These are phyloP conservation scores for Penstemon newberryi DNA, from an alignment of 257 asterid genomes.

Conservation along the genomic window DNA sequence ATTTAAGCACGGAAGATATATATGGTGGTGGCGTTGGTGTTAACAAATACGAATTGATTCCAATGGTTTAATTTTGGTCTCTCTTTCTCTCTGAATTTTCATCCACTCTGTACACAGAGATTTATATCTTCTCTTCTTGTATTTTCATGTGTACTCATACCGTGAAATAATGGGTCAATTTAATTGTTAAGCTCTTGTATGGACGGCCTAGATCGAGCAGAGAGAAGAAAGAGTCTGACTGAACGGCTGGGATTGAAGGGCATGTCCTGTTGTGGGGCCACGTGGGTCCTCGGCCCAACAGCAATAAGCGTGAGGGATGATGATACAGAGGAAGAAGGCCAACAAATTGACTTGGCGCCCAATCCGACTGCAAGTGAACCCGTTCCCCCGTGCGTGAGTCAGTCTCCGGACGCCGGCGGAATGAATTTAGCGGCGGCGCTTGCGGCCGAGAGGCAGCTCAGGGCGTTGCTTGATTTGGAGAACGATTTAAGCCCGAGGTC, in stretches of 20 bases:
- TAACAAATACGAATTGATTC: not conserved
- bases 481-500: slow-evolving; percentile 31
- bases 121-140: not conserved
- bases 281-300: slow-evolving; percentile 55
- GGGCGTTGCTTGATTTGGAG: slow-evolving; percentile 53
- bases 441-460: slow-evolving; percentile 72
- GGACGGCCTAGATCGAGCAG: slow-evolving; percentile 57
- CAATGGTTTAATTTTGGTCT: too few species aligned
- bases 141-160: not conserved
- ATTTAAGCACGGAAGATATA: slow-evolving; percentile 37
- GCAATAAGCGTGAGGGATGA: slow-evolving; percentile 44
- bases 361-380: slow-evolving; percentile 28
- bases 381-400: slow-evolving; percentile 38
- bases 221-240: slow-evolving; percentile 48
- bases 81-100: too few species aligned
- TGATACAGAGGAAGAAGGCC: slow-evolving; percentile 33
- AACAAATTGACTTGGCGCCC: slow-evolving; percentile 19
- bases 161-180: slow-evolving; percentile 34
- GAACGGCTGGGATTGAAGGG: slow-evolving; percentile 72
- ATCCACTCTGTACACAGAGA: slow-evolving; percentile 24
- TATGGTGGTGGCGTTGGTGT: slow-evolving; percentile 21
- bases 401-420: slow-evolving; percentile 43
- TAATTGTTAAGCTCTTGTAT: slow-evolving; percentile 45
- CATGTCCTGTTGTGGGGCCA: slow-evolving; percentile 55
- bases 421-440: slow-evolving; percentile 86